Evolutionary conservation across 768 basidiomycete genomes (phyloP), one percentile per base, ranked within the genome.

Genomic region (Lactarius quietus): DNA sequence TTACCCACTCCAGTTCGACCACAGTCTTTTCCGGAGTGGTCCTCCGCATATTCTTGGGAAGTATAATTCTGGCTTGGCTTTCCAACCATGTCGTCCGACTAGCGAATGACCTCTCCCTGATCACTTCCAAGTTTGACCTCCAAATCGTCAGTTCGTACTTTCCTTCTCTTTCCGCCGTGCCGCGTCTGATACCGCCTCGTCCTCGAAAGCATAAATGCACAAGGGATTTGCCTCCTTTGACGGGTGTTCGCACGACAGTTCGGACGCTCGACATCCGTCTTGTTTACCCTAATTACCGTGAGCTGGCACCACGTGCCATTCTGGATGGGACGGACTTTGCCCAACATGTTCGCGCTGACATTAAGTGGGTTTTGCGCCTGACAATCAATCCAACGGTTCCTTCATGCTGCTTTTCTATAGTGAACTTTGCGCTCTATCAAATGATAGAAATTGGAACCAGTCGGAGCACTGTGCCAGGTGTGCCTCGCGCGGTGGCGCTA

Each of bases 251-350:
- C 82, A 0, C 75, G 75, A 12, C 84, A 89, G n/a, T 96, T 88
- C 69, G 93, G 91, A 18, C 74, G 78, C 2, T 72, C 74, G 3
- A 81, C 87, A 0, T 79, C 85, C 17, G 71, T 81, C 18, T 80
- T 84, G 70, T 96, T 88, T 73, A 74, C 83, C 1, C 67, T 95
- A 0, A 73, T 97, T 72, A 86, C 86, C 4, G 81, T 85, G 68
- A 85, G 88, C 0, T 93, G 96, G 72, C 98, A 97, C 72, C 97
- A 98, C 73, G 73, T 95, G 6, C 87, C 88, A 9, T 99, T 93
- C 74, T 98, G 93, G 88, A 92, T 94, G 81, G 87, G 94, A 3
- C 78, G 97, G 61, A 97, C 96, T 0, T 76, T 98, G 8, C 96
- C 97, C 1, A 99, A 98, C 74, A 96, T 94, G 87, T 87, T 95